Conservation (phyloP, 306 rosid genomes). For the Malus domestica region ASM211411v1 NC_041798.1:37552001-37552500, state of each 20-base stretch:
- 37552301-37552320: conserved; percentile 22
- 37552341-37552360: conserved; percentile 17
- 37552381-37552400: conserved; percentile 11
- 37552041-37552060: conserved; percentile 16
- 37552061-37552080: conserved; percentile 35
- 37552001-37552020: conserved; percentile 18
- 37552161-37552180: neutral
- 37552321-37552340: conserved; percentile 11
- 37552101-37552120: neutral
- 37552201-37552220: neutral
- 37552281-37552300: neutral
- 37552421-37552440: conserved; percentile 26
- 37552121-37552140: neutral
- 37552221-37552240: neutral
- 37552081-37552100: conserved; percentile 41
- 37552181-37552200: neutral
- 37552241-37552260: neutral
- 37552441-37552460: conserved; percentile 26
- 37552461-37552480: conserved; percentile 21
- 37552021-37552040: neutral
- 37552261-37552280: neutral
- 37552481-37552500: conserved; percentile 28
- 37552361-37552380: conserved; percentile 11
- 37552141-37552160: neutral
- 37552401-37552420: conserved; percentile 26